Base-by-base conservation (phyloP, 1,284 basidiomycete species). In the Volvariella volvacea region DNA sequence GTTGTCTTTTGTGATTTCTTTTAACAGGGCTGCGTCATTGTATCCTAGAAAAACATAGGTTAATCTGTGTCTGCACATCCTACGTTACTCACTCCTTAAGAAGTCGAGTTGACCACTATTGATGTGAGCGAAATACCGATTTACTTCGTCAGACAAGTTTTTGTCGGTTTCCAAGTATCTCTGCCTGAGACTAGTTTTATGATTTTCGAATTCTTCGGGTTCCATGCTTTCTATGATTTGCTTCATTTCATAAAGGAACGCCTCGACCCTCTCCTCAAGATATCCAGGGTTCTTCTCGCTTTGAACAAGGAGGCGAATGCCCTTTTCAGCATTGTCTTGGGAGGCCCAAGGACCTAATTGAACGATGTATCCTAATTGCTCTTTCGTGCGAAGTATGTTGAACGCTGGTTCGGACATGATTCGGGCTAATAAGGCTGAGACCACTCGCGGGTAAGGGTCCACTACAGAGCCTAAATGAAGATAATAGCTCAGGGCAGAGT, bases 281-380 rank as follows among this genome's bases (percentile, higher is more conserved):
- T 88, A 93, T n/a, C 70, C 73, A 3, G 94, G 82, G 20, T 74
- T 71, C 44, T 84, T 83, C 67, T 98, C 94, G 53, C 88, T 92
- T 68, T 99, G 96, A 22, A 99, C 79, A 6, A 94, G 70, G 43
- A 99, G 78, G n/a, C 90, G 79, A 53, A 96, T 66, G 8, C 92
- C 94, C 52, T 80, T 76, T 45, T 84, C 76, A 30, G 80, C 84
- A 2, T 75, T 68, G 9, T 85, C 82, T 20, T 76, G 58, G 36
- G 83, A 60, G 20, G 68, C 59, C 72, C 75, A 78, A 30, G 70
- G 64, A 0, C 74, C 71, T 45, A 78, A 78, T 2, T 70, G 76
- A 33, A 92, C 91, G 41, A 95, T 75, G 61, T 99, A 99, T 9
- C 96, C 96, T 0, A 99, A 76, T 63, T 99, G 96, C 62, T 99